Conservation (phyloP, 306 rosid genomes). For the Arachis stenosperma region DNA sequence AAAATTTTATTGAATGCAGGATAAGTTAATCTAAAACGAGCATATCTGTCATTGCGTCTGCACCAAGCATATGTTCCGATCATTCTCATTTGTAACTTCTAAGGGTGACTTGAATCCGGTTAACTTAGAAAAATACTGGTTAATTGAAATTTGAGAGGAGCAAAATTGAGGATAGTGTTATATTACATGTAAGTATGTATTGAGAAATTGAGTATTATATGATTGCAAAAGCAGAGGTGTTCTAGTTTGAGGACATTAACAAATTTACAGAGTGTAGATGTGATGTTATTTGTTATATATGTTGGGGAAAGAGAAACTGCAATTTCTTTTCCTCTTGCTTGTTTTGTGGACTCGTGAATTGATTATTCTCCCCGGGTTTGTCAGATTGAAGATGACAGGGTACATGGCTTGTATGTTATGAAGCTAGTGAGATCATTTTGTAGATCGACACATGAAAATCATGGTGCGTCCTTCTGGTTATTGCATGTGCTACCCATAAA, state of each 20-base stretch:
- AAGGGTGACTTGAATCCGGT: neutral
- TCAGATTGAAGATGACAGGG: conserved; percentile 81
- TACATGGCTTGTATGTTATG: conserved; percentile 81
- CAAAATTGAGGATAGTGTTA: conserved; percentile 1
- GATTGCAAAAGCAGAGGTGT: neutral
- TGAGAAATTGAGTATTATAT: neutral
- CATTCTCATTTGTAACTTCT: neutral
- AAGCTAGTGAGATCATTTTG: conserved; percentile 96
- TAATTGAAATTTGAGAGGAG: neutral
- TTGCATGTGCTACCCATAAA: neutral
- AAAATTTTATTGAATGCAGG: neutral
- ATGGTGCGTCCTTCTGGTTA: conserved; percentile 54
- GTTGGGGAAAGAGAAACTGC: neutral
- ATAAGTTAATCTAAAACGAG: neutral
- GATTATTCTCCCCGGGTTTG: conserved; percentile 30
- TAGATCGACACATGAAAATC: conserved; percentile 59
- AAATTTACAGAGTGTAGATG: neutral
- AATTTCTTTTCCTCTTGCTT: neutral
- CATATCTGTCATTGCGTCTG: neutral
- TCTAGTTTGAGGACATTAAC: neutral
- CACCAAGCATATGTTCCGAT: no score
- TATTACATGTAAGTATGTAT: neutral
- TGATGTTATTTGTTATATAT: neutral
- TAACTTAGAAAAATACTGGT: neutral
- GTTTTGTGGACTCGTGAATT: conserved; percentile 17